These are phyloP conservation scores for Tylopilus vinaceipallidus DNA, from an alignment of 768 basidiomycete genomes.

Conservation along the genomic window DNA sequence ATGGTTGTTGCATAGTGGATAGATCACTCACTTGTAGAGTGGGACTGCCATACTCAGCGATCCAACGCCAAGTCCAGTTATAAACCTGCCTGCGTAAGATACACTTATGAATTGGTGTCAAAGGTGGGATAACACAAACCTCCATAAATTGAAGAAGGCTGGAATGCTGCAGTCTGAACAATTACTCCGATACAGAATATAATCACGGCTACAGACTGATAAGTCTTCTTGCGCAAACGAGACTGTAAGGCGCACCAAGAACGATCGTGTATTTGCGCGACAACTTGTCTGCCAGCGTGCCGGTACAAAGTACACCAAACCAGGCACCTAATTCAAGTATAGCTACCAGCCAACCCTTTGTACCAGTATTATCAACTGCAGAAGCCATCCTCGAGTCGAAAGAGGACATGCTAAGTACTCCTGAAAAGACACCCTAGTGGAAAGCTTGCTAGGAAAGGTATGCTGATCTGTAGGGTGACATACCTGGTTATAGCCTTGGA, in stretches of 20 bases:
- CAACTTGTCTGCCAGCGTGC: constrained; percentile 68
- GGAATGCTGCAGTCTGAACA: constrained; percentile 61
- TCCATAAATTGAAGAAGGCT: constrained; percentile 64
- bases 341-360: constrained; percentile 71
- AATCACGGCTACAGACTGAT: constrained; percentile 44
- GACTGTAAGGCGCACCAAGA: constrained; percentile 38
- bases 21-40: constrained; percentile 53
- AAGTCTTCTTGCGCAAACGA: background rate
- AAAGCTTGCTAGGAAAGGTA: background rate
- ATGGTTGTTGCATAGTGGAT: background rate
- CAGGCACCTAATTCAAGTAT: constrained; percentile 77
- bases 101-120: background rate
- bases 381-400: constrained; percentile 55
- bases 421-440: constrained; percentile 71
- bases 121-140: constrained; percentile 28
- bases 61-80: constrained; percentile 80
- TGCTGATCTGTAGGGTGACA: constrained; percentile 5
- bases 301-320: constrained; percentile 71
- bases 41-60: constrained; percentile 83
- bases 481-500: constrained; percentile 63
- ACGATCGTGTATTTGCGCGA: constrained; percentile 74
- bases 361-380: constrained; percentile 48
- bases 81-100: constrained; percentile 49
- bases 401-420: constrained; percentile 59
- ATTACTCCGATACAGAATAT: constrained; percentile 73